Conservation (phyloP, 1,284 basidiomycete genomes). For the Ganoderma leucocontextum region DNA sequence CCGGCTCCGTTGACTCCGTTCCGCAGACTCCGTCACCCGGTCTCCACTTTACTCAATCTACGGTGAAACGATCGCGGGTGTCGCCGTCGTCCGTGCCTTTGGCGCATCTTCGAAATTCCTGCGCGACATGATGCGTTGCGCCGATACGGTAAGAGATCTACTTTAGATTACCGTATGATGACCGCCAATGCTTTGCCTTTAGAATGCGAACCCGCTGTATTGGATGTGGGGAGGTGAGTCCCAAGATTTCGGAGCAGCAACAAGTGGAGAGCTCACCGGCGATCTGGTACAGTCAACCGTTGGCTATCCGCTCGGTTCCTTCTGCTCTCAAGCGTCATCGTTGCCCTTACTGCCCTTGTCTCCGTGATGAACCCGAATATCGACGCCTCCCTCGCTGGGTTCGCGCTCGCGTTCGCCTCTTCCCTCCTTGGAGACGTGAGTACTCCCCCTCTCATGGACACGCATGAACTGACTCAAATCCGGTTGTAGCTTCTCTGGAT, state of each 20-base stretch:
- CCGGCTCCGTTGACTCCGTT: conserved; percentile 18
- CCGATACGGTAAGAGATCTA: conserved; percentile 65
- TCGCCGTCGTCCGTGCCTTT: conserved; percentile 87
- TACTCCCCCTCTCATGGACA: conserved; percentile 19
- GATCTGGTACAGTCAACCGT: conserved; percentile 65
- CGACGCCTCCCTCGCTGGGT: conserved; percentile 83
- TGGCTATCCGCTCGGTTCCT: conserved; percentile 89
- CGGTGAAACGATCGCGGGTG: conserved; percentile 90
- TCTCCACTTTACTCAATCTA: conserved; percentile 94
- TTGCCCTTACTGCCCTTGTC: conserved; percentile 77
- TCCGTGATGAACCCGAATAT: conserved; percentile 76
- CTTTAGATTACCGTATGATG: conserved; percentile 20
- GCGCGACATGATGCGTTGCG: conserved; percentile 84
- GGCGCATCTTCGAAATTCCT: conserved; percentile 89
- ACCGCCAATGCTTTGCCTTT: conserved; percentile 20
- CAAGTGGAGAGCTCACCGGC: conserved; percentile 23
- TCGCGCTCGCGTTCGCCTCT: conserved; percentile 84
- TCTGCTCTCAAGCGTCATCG: conserved; percentile 74
- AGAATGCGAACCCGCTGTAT: conserved; percentile 83
- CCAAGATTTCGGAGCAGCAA: background rate
- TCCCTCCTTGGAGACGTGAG: conserved; percentile 79
- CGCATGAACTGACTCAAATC: conserved; percentile 39
- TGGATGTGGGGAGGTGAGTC: conserved; percentile 87
- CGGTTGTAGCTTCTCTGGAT: conserved; percentile 57
- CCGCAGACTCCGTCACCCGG: conserved; percentile 83